phyloP scores from a whole-genome alignment of 257 asterid genomes.

The Nicotiana undulata region DNA sequence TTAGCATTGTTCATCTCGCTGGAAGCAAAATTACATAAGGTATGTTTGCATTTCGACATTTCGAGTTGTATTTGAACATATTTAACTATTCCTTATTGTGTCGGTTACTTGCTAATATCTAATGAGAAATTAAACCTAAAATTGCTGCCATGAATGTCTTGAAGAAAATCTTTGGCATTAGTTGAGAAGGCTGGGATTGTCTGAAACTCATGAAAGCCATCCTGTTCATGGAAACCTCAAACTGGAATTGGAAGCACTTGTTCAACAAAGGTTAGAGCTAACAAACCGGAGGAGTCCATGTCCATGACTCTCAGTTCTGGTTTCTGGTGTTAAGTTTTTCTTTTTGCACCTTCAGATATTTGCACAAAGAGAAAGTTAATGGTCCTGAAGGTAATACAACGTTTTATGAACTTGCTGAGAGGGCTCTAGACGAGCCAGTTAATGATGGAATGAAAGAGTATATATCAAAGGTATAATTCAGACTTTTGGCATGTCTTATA shows the following conservation, averaged over 20 bases:
- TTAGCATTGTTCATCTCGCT: conserved; percentile 61
- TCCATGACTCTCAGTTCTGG: neutral
- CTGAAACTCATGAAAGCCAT: conserved; percentile 65
- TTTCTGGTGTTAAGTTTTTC: neutral
- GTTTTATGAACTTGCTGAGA: conserved; percentile 89
- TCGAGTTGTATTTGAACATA: neutral
- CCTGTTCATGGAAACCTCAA: conserved; percentile 54
- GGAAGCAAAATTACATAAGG: conserved; percentile 88
- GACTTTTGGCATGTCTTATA: neutral
- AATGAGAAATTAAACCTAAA: neutral
- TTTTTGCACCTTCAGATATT: conserved; percentile 38
- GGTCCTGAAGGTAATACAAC: conserved; percentile 71
- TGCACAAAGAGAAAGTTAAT: conserved; percentile 74
- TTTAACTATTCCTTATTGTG: neutral
- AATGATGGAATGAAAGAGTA: conserved; percentile 49
- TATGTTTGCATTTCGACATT: conserved; percentile 21
- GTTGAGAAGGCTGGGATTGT: conserved; percentile 73
- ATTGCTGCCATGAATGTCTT: conserved; percentile 8
- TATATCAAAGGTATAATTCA: conserved; percentile 48
- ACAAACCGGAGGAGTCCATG: neutral
- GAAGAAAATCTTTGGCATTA: conserved; percentile 87
- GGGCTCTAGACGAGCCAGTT: conserved; percentile 59
- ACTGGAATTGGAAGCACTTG: conserved; percentile 60
- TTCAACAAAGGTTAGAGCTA: conserved; percentile 71
- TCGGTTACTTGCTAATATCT: neutral